Base-by-base conservation (phyloP, 495 filamentous ascomycete species). In the Rhypophila decipiens region DNA sequence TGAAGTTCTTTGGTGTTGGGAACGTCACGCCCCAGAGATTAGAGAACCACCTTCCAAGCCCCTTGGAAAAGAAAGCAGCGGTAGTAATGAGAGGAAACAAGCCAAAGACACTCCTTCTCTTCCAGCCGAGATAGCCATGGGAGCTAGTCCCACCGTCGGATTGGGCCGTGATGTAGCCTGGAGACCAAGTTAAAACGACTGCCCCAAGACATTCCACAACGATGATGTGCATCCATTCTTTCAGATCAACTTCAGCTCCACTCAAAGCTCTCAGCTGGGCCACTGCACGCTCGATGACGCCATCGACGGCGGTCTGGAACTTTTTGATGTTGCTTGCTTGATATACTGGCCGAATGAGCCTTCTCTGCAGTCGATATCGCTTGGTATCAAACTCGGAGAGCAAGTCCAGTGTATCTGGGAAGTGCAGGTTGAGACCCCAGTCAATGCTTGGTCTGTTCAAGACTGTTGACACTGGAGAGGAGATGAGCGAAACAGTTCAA, bases 211-310 rank as follows among this genome's bases (percentile, higher is more conserved):
- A 69, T 27, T 72, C 69, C 15, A 72, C 69, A 4, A 58, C 61
- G 5, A 67, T 47, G 42, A 72, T 60, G 49, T 72, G 69, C 58
- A 72, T 61, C 67, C 69, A 72, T 24, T 67, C 56, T 35, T 64
- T 66, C 15, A 70, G 43, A 24, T 70, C 67, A 0, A 69, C 33
- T 18, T 66, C 63, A 18, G 51, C 38, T 0, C 64, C 69, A 2
- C 58, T 38, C 1, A 66, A 42, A 0, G 19, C 20, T 18, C 44
- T 53, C 3, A 72, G 33, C 27, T 58, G 49, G 1, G 44, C 37
- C 17, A 69, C 41, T 1, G 51, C 62, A 0, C 37, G 42, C 0
- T 43, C 39, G 15, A 71, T 44, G 4, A 72, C 68, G 1, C 22
- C 41, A 22, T 73, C 66, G 5, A 73, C 47, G 0, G 57, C 61